A percentile compares a stretch with the other conserved stretches of the same genome.
phyloP scores from a whole-genome alignment of 371 early-diverging fungal species.

The Nematocida major region DNA sequence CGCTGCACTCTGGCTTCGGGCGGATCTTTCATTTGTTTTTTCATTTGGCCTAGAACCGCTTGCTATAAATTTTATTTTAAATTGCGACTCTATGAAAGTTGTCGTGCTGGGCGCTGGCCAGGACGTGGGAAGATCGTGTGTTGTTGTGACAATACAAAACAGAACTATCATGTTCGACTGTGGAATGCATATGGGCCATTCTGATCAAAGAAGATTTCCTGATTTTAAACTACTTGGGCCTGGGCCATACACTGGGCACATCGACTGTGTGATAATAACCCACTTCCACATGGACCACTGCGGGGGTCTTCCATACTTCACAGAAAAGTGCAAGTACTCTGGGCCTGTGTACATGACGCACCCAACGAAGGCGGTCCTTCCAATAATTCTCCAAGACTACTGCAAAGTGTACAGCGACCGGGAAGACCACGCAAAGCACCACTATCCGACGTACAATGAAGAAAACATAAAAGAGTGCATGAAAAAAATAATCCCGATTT shows the following conservation, averaged over 20 bases:
- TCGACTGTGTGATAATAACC: slow-evolving; percentile 81
- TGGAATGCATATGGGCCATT: slow-evolving; percentile 91
- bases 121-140: slow-evolving; percentile 85
- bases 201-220: slow-evolving; percentile 85
- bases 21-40: no score
- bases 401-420: slow-evolving; percentile 74
- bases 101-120: slow-evolving; percentile 69
- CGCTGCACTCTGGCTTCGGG: no score
- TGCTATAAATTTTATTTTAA: no score
- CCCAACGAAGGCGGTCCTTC: slow-evolving; percentile 84
- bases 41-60: no score
- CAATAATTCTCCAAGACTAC: slow-evolving; percentile 80
- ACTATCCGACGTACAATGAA: slow-evolving; percentile 84
- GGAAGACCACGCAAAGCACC: slow-evolving; percentile 69
- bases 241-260: slow-evolving; percentile 72
- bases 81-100: slow-evolving; percentile 46
- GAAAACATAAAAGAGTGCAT: slow-evolving; percentile 79
- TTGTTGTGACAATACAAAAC: slow-evolving; percentile 75
- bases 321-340: slow-evolving; percentile 81
- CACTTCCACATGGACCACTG: slow-evolving; percentile 95
- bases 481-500: slow-evolving; percentile 78
- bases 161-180: slow-evolving; percentile 92
- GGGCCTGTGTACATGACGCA: slow-evolving; percentile 90
- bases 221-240: slow-evolving; percentile 78
- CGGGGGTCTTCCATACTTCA: slow-evolving; percentile 85